Base-by-base conservation (phyloP, 306 rosid genomes). In the Inga laurina region DNA sequence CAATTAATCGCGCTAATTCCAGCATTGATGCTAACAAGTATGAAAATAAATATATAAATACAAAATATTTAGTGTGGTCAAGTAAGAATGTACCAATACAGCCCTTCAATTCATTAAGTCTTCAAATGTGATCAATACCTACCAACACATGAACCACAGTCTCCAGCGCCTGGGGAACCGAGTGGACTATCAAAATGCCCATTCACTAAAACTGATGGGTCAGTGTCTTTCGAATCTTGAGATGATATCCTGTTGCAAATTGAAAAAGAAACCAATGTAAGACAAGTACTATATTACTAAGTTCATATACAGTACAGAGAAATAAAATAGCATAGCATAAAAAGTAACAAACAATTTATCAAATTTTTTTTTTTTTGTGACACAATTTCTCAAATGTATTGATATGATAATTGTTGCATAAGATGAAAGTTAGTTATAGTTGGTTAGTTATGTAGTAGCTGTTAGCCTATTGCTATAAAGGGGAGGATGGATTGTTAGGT, bases 121-220 rank as follows among this genome's bases (percentile, higher is more conserved):
- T 72, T 83, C 77, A 64, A 51, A 82, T 56, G 79, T 70, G 72
- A 54, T 27, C 70, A 82, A 82, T 80, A 88, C 99, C 82, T 87
- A 97, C 99, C 99, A 87, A 97, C 97, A 88, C 99, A 97, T 5
- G 98, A 91, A 88, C 94, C 99, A 66, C 99, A 97, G 85, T 97
- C 99, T 83, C 85, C 94, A 43, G 99, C 99, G 27, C 99, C 99
- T 5, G 99, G 99, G 74, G 99, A 97, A 87, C 95, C 95, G 79
- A 94, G 98, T 49, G 99, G 93, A 83, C 97, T 86, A 80, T 97
- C 99, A 79, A 91, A 97, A 89, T 97, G 99, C 3, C 91, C 98
- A 48, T 97, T 97, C 83, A 97, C 80, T 83, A 97, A 79, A 83
- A 97, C 93, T 24, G 99, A 94, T 11, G 97, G 89, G 82, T 94